Evolutionary conservation across 2,329 filamentous ascomycete species (phyloP), one percentile per base, ranked within the genome.

Genomic region (Ceratocystis cacaofunesta): DNA sequence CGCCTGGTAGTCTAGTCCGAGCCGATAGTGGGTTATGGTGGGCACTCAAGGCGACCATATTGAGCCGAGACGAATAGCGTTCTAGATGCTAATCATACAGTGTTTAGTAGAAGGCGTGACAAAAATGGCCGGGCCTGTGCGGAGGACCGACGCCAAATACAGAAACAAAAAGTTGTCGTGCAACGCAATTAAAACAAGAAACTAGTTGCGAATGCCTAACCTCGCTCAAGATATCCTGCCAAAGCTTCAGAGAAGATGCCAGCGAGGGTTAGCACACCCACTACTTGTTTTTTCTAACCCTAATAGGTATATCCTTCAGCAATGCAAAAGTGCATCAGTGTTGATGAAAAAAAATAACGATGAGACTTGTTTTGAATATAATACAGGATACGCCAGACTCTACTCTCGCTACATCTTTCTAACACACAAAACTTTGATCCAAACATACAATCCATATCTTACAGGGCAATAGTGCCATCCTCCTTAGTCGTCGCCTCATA

Each of bases 401-500:
- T 58, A 32, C 52, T 12, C 52, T 30, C 28, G n/a, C 5, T n/a
- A 58, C 28, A 58, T 32, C 52, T 58, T 58, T 58, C 52, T 36
- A 58, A 8, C 52, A 58, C 52, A 58, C 28, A 58, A 58, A 58
- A 58, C 52, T n/a, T 58, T 30, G 52, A 6, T 58, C 52, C 28
- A 32, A 58, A 58, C 17, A 32, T 30, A 36, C 25, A 36, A 58
- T 58, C 28, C 52, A 41, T 67, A 67, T 67, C 55, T 67, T 67
- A 65, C 63, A 65, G 17, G 28, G 66, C 58, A 65, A 67, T 67
- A 46, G 66, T 65, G 58, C 63, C 66, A 28, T 67, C 63, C 25
- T 82, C 78, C 72, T 80, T 84, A 62, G 74, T 81, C 4, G 80
- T 83, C 36, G 86, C 80, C 76, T 89, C 86, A 69, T 89, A 84